phyloP scores from a whole-genome alignment of 495 filamentous ascomycete genomes.

The Podospora didyma region DNA sequence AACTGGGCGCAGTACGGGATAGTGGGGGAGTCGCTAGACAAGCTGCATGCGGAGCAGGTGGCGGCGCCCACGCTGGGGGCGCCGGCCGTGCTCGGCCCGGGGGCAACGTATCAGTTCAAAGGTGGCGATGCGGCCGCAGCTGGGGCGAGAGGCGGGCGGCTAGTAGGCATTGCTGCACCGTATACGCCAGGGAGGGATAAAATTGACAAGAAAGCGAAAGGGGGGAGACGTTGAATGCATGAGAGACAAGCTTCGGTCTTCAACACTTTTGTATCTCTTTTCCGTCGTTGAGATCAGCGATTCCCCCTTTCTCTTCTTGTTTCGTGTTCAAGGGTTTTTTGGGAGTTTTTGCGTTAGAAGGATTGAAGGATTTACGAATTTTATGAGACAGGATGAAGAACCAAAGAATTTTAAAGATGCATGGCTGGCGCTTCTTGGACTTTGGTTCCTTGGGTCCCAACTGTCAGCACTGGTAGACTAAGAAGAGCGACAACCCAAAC shows the following conservation, averaged over 20 bases:
- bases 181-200: conserved; percentile 69
- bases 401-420: not conserved
- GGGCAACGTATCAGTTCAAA: conserved; percentile 38
- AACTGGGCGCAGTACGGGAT: conserved; percentile 91
- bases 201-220: conserved; percentile 49
- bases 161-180: conserved; percentile 62
- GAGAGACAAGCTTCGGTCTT: too few relatives aligned
- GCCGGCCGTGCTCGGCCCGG: conserved; percentile 37
- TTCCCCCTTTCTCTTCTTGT: not conserved
- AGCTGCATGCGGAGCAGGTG: conserved; percentile 75
- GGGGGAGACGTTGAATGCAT: conserved; percentile 27
- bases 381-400: not conserved
- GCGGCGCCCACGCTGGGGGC: conserved; percentile 56
- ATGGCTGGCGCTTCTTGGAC: not conserved
- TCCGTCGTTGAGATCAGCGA: not conserved
- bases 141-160: conserved; percentile 9
- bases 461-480: too few relatives aligned
- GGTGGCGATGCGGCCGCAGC: conserved; percentile 27
- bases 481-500: too few relatives aligned
- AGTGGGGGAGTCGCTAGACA: conserved; percentile 74
- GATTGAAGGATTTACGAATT: not conserved
- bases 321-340: too few relatives aligned
- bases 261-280: not conserved
- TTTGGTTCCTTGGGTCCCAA: too few relatives aligned
- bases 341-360: not conserved